Percentiles rank a stretch among this genome's conserved stretches.
phyloP scores from a whole-genome alignment of 2,329 filamentous ascomycete genomes.

The Rhynchosporium secalis region DNA sequence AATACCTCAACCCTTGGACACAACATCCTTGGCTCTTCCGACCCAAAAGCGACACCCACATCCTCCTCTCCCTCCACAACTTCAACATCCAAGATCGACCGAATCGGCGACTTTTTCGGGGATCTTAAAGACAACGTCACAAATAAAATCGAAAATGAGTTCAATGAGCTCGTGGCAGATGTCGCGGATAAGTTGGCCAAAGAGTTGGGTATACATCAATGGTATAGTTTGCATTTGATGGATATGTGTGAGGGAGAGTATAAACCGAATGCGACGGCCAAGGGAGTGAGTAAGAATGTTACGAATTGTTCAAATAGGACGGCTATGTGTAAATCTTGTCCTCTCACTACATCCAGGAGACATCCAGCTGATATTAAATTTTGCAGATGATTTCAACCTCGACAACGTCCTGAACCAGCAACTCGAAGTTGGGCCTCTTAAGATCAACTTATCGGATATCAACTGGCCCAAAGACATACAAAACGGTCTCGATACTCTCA shows the following conservation, averaged over 20 bases:
- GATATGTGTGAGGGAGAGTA: constrained; percentile 56
- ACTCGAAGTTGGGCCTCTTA: constrained; percentile 44
- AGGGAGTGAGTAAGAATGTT: constrained; percentile 50
- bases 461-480: constrained; percentile 58
- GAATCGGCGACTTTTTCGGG: constrained; percentile 39
- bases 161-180: constrained; percentile 43
- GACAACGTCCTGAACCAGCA: constrained; percentile 49
- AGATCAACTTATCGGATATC: constrained; percentile 52
- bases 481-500: constrained; percentile 52
- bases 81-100: constrained; percentile 34
- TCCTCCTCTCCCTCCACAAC: constrained; percentile 25
- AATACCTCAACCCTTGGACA: constrained; percentile 57
- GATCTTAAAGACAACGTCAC: constrained; percentile 44
- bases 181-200: constrained; percentile 44
- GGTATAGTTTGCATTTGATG: constrained; percentile 61
- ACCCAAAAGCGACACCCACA: constrained; percentile 37
- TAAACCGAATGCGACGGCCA: constrained; percentile 38
- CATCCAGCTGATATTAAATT: not conserved
- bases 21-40: constrained; percentile 29
- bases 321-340: constrained; percentile 46
- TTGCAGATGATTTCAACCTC: constrained; percentile 53
- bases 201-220: constrained; percentile 56
- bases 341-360: not conserved
- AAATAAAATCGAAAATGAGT: constrained; percentile 37
- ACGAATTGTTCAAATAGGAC: constrained; percentile 54